Evolutionary conservation across 228 moss, liverwort and hornwort genomes (phyloP).

Genomic region (Sphagnum magellanicum): DNA sequence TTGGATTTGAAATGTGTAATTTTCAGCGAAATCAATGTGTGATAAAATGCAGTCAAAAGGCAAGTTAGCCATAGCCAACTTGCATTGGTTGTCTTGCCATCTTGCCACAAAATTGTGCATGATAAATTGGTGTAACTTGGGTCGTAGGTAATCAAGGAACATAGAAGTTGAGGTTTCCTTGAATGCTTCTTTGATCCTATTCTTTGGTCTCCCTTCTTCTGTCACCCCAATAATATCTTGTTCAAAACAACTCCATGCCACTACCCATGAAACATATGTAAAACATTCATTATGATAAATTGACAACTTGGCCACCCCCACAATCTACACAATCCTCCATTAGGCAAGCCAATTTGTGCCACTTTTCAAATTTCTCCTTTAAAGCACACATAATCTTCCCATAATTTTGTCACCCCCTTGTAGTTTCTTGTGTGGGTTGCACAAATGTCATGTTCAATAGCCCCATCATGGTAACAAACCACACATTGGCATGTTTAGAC

Average conservation of each 20-base stretch:
- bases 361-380: too few species aligned
- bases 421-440: too few species aligned
- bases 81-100: constrained; percentile 1
- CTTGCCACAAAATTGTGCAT: background rate
- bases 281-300: too few species aligned
- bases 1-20: background rate
- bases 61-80: background rate
- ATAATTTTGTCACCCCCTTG: too few species aligned
- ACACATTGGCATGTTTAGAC: too few species aligned
- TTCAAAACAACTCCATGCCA: constrained; percentile 2
- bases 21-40: background rate
- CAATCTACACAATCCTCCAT: too few species aligned
- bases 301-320: too few species aligned
- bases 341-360: too few species aligned
- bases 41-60: background rate
- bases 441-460: too few species aligned
- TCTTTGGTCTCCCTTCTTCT: background rate
- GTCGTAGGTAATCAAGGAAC: background rate
- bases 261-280: too few species aligned
- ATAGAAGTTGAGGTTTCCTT: background rate
- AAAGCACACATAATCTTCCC: too few species aligned
- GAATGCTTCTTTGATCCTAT: background rate
- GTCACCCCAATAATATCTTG: background rate
- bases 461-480: too few species aligned
- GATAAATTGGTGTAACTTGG: background rate